Evolutionary conservation across 345 rosid genomes (phyloP), one percentile per base, ranked within the genome.

Genomic region (Bretschneidera sinensis): DNA sequence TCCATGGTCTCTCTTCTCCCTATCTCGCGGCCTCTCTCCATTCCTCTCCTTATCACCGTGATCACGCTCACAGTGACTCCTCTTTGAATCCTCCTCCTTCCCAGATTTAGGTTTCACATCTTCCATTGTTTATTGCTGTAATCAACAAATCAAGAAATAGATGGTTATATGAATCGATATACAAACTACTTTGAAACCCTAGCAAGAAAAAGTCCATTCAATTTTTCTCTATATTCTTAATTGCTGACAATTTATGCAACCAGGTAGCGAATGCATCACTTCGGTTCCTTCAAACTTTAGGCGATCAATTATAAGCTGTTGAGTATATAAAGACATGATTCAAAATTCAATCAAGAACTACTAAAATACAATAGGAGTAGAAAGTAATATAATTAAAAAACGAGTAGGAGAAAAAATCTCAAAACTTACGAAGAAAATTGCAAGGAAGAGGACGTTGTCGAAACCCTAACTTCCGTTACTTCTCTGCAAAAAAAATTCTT

Each of bases 1-100:
- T 55, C 69, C 74, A 2, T 72, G 68, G 11, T 68, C 74, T 47
- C 65, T 69, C 72, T 78, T 80, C 62, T 81, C 85, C 23, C 69
- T 66, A 47, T 73, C 86, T 60, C 82, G 71, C 24, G 71, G 82
- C 63, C 82, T 76, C 73, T 79, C 85, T 28, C 69, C 73, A 55
- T 66, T 69, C 21, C 71, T 79, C 51, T 80, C 90, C 79, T 77
- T 81, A 25, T 81, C 87, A 34, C 73, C 81, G 48, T 71, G 68
- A 59, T 74, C 83, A 18, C 75, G 74, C 51, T 77, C 79, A 22
- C 81, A 85, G 28, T 71, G 81, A 54, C 61, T 84, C 69, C 74
- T 76, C 70, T 84, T 86, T 17, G 75, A 75, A 70, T 78, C 92
- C 63, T 67, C 65, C 10, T 67, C 68, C 72, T 45, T 67, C 76